Conservation (phyloP, 305 asterid species). For the Salvia sclarea region DNA sequence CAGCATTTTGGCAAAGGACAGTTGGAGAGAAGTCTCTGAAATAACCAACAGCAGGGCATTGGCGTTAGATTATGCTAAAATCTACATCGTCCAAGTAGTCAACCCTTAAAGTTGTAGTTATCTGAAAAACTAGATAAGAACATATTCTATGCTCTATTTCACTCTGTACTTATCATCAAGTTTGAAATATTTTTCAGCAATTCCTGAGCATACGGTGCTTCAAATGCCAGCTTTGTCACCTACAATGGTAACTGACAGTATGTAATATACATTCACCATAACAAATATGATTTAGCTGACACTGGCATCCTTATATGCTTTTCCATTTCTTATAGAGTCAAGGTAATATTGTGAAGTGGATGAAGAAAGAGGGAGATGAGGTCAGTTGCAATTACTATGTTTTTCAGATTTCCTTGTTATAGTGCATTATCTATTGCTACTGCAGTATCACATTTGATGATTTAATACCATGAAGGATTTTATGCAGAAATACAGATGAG, state of each 20-base stretch:
- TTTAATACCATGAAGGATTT: constrained; percentile 21
- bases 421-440: constrained; percentile 12
- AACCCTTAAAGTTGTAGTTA: constrained; percentile 21
- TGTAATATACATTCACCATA: not conserved
- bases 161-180: constrained; percentile 15
- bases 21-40: constrained; percentile 1
- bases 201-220: constrained; percentile 64
- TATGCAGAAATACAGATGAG: constrained; percentile 4
- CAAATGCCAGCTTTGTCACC: constrained; percentile 99
- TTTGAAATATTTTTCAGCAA: constrained; percentile 50
- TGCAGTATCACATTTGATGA: constrained; percentile 23
- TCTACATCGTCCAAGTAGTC: constrained; percentile 10
- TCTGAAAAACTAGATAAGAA: constrained; percentile 15
- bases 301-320: constrained; percentile 31
- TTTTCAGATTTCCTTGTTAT: constrained; percentile 15
- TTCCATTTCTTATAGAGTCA: constrained; percentile 65
- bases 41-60: constrained; percentile 17
- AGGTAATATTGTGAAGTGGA: constrained; percentile 94
- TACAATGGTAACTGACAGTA: constrained; percentile 78
- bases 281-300: constrained; percentile 9
- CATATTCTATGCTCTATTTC: constrained; percentile 22
- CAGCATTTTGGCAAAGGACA: constrained; percentile 8
- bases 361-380: constrained; percentile 98
- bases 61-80: not conserved
- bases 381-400: constrained; percentile 51